phyloP scores from a whole-genome alignment of 139 green algal genomes.

The Asterochloris erici region DNA sequence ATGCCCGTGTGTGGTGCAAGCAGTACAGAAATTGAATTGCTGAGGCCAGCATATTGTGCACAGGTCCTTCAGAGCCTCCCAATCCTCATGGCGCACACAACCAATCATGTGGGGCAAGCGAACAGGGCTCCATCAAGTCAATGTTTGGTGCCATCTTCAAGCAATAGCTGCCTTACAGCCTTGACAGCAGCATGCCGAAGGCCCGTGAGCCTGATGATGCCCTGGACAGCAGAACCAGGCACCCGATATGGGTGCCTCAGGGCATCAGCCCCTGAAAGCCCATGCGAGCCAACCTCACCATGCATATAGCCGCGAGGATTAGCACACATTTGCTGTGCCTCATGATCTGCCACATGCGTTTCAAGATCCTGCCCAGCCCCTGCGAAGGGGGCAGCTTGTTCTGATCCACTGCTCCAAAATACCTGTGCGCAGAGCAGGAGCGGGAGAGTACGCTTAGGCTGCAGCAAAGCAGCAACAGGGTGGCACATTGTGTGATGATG shows the following conservation, averaged over 20 bases:
- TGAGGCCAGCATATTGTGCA: neutral
- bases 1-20: no score
- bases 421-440: no score
- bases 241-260: no score
- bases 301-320: no score
- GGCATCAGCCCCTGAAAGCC: no score
- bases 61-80: neutral
- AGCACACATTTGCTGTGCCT: conserved; percentile 8
- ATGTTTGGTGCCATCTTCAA: neutral
- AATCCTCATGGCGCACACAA: neutral
- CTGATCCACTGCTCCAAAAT: no score
- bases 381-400: conserved; percentile 6
- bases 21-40: no score
- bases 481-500: no score
- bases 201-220: neutral
- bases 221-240: conserved; percentile 1
- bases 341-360: conserved; percentile 15
- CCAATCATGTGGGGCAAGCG: neutral
- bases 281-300: no score
- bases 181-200: neutral
- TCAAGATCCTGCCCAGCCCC: conserved; percentile 4
- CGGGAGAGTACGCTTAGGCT: no score
- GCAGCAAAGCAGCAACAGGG: no score
- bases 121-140: neutral
- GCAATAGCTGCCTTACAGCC: neutral